These are phyloP conservation scores for Tolypocladium pustulatum DNA, from an alignment of 2,329 filamentous ascomycete species.

Conservation along the genomic window DNA sequence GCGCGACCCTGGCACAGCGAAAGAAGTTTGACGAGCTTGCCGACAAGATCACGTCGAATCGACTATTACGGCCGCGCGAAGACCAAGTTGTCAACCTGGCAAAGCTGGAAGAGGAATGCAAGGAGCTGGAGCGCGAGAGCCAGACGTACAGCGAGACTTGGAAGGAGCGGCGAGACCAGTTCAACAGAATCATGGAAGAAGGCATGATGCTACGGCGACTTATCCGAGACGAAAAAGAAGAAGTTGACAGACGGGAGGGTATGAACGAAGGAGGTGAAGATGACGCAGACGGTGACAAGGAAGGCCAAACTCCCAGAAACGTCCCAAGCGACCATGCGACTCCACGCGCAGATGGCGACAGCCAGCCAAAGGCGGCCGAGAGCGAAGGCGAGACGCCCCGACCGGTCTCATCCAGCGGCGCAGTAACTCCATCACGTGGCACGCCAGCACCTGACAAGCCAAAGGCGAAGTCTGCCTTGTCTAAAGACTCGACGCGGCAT, in stretches of 20 bases:
- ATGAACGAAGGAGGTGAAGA: conserved; percentile 62
- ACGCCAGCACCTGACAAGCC: conserved; percentile 17
- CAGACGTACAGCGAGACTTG: conserved; percentile 72
- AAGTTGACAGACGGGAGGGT: conserved; percentile 78
- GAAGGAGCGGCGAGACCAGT: conserved; percentile 76
- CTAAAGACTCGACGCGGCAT: conserved; percentile 2
- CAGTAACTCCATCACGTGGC: conserved; percentile 20
- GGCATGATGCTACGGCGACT: conserved; percentile 75
- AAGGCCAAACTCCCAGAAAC: conserved; percentile 38
- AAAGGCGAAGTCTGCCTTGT: conserved; percentile 1
- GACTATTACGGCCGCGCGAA: conserved; percentile 68
- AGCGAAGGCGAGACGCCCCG: conserved; percentile 16
- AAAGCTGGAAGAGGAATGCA: conserved; percentile 81
- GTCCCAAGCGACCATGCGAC: conserved; percentile 42
- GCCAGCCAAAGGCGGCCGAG: conserved; percentile 14
- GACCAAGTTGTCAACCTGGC: conserved; percentile 69
- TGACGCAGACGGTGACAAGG: conserved; percentile 34
- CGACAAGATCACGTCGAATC: conserved; percentile 75
- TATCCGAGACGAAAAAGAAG: conserved; percentile 92
- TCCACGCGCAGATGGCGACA: conserved; percentile 34
- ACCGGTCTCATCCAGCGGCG: conserved; percentile 15
- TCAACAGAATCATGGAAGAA: conserved; percentile 81
- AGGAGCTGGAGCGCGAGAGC: conserved; percentile 76
- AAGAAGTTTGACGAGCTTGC: conserved; percentile 83
- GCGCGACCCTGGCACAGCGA: conserved; percentile 63